phyloP scores from a whole-genome alignment of 768 basidiomycete species.

The Trametes punicea region DNA sequence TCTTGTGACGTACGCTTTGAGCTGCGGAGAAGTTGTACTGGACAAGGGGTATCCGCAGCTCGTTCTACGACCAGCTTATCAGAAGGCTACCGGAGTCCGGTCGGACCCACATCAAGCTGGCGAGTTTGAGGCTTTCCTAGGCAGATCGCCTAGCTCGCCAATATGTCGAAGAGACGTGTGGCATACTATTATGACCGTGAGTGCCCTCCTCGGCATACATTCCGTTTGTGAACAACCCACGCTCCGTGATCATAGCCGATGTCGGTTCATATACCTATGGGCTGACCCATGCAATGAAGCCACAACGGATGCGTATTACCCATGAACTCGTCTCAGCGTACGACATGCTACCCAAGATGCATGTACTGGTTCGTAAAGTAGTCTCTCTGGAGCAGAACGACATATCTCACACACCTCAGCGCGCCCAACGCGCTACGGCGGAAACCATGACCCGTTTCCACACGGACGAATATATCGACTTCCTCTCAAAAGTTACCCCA shows the following conservation, averaged over 20 bases:
- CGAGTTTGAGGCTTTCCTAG: too few species aligned
- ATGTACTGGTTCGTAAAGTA: constrained; percentile 70
- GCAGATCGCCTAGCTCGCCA: not conserved
- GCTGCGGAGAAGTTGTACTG: too few species aligned
- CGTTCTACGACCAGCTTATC: too few species aligned
- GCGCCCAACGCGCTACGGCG: constrained; percentile 34
- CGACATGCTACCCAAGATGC: constrained; percentile 92
- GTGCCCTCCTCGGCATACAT: constrained; percentile 18
- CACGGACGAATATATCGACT: constrained; percentile 97
- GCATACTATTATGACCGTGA: constrained; percentile 78
- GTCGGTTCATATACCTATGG: constrained; percentile 80
- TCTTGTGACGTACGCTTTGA: too few species aligned
- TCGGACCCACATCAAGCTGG: too few species aligned
- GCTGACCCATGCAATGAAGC: constrained; percentile 92
- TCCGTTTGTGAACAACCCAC: not conserved
- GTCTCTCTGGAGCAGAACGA: not conserved
- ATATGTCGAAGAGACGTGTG: constrained; percentile 71
- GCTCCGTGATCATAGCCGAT: constrained; percentile 45
- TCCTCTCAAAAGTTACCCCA: constrained; percentile 82
- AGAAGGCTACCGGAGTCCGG: too few species aligned
- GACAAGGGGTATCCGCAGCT: too few species aligned
- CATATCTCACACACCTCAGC: constrained; percentile 16
- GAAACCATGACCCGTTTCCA: constrained; percentile 86
- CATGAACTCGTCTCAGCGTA: constrained; percentile 91
- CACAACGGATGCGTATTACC: constrained; percentile 90